Evolutionary conservation across 2,329 filamentous ascomycete species (phyloP).

Genomic region (Hymenoscyphus repandus): DNA sequence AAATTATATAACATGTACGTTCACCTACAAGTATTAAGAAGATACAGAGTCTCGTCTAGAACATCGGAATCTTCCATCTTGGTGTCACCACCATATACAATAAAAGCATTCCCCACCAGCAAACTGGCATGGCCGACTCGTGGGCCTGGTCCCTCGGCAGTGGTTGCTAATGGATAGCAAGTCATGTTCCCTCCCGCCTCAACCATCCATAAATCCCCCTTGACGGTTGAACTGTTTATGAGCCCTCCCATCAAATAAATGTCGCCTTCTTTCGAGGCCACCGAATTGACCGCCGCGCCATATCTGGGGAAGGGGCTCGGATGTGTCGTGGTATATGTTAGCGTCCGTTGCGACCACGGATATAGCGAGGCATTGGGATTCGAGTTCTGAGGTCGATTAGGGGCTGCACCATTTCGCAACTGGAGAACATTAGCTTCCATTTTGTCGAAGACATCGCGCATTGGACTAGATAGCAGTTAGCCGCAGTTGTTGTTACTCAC

Average conservation of each 20-base stretch:
- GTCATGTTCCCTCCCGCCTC: constrained; percentile 83
- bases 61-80: constrained; percentile 91
- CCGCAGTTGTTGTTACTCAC: constrained; percentile 30
- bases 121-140: constrained; percentile 91
- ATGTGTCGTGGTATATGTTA: constrained; percentile 79
- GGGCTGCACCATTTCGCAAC: constrained; percentile 46
- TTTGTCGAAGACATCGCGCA: constrained; percentile 1
- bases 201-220: constrained; percentile 96
- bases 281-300: constrained; percentile 89
- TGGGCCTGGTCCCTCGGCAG: constrained; percentile 88
- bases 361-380: constrained; percentile 77
- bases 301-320: constrained; percentile 92
- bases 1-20: not conserved
- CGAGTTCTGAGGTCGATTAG: constrained; percentile 32
- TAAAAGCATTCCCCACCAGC: constrained; percentile 96
- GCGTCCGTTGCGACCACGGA: constrained; percentile 86
- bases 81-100: constrained; percentile 97
- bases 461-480: not conserved
- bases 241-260: constrained; percentile 97
- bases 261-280: constrained; percentile 91
- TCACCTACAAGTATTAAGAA: constrained; percentile 90
- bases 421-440: constrained; percentile 28
- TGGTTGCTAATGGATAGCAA: constrained; percentile 87
- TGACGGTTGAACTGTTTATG: constrained; percentile 91
- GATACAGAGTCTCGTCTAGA: constrained; percentile 90